A percentile compares a stretch with the other conserved stretches of the same genome.
Conservation (phyloP, 768 basidiomycete species). For the Pisolithus albus region DNA sequence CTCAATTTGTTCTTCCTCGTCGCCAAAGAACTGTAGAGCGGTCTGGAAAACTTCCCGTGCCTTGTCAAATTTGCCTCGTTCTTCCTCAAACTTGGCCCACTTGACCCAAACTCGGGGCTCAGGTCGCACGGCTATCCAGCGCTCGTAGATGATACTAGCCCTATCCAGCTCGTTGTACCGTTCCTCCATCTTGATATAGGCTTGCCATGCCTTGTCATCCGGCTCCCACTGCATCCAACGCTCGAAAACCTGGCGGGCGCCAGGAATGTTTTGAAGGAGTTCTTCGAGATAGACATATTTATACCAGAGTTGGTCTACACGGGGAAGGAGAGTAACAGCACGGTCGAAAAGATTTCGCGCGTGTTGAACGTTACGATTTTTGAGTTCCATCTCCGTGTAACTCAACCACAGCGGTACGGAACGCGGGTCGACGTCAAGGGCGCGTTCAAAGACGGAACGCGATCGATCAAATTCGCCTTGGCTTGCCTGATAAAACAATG, state of each 20-base stretch:
- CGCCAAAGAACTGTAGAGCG: constrained; percentile 83
- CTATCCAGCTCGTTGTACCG: constrained; percentile 89
- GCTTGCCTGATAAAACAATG: constrained; percentile 51
- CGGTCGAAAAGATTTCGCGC: constrained; percentile 96
- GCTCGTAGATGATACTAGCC: constrained; percentile 88
- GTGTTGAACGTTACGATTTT: constrained; percentile 95
- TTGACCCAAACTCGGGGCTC: constrained; percentile 83
- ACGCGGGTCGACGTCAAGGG: constrained; percentile 89
- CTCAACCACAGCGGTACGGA: constrained; percentile 89
- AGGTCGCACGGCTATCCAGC: constrained; percentile 71
- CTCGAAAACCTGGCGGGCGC: constrained; percentile 96
- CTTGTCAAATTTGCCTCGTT: constrained; percentile 56
- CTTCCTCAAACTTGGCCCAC: constrained; percentile 84
- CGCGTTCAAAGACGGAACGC: constrained; percentile 93
- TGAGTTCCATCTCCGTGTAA: constrained; percentile 97
- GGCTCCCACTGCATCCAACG: constrained; percentile 99
- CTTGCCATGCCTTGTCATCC: constrained; percentile 99
- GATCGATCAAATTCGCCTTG: constrained; percentile 96
- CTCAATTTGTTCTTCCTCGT: constrained; percentile 82
- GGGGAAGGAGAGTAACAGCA: constrained; percentile 91
- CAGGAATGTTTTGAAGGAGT: constrained; percentile 90
- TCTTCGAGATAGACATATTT: constrained; percentile 99
- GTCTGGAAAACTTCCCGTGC: constrained; percentile 86
- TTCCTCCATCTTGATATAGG: constrained; percentile 97
- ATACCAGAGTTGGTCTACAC: constrained; percentile 98